These are phyloP conservation scores for Candida rishiriensis DNA, from an alignment of 805 yeast genomes.

Conservation along the genomic window DNA sequence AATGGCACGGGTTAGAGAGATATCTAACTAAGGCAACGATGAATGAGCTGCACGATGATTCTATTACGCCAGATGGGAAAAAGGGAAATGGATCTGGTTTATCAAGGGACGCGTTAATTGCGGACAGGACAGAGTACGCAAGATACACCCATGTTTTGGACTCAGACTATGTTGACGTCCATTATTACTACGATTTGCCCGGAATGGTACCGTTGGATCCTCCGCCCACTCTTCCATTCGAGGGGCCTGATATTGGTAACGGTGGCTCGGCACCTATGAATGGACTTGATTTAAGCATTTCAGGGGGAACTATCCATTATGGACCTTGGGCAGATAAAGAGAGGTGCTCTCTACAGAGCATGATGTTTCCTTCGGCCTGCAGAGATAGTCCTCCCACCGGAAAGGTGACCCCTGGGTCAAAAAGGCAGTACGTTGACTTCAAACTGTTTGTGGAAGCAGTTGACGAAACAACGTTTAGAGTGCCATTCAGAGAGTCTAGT, in stretches of 20 bases:
- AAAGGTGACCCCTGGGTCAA: constrained; percentile 41
- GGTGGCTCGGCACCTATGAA: constrained; percentile 53
- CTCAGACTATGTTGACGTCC: constrained; percentile 48
- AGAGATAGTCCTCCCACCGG: constrained; percentile 45
- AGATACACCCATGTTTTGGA: constrained; percentile 67
- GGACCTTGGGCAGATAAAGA: constrained; percentile 98
- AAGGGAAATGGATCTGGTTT: constrained; percentile 1
- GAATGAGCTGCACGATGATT: constrained; percentile 29
- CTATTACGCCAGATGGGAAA: constrained; percentile 1
- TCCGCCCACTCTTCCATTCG: constrained; percentile 28
- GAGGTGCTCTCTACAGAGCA: constrained; percentile 54
- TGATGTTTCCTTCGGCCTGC: constrained; percentile 65
- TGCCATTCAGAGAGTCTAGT: constrained; percentile 82
- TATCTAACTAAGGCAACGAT: constrained; percentile 39
- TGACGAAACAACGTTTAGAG: constrained; percentile 64
- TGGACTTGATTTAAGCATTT: constrained; percentile 57
- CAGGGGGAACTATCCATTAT: constrained; percentile 65
- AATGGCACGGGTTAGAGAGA: constrained; percentile 77
- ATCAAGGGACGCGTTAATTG: constrained; percentile 24
- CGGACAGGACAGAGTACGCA: constrained; percentile 69
- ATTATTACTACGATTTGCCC: constrained; percentile 67
- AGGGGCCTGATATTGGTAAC: constrained; percentile 55
- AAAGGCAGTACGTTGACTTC: constrained; percentile 55
- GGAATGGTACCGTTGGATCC: constrained; percentile 50
- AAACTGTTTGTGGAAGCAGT: constrained; percentile 48